Percentiles rank a stretch among this genome's conserved stretches.
phyloP scores from a whole-genome alignment of 345 rosid genomes.

The Eucalyptus erythrocorys region DNA sequence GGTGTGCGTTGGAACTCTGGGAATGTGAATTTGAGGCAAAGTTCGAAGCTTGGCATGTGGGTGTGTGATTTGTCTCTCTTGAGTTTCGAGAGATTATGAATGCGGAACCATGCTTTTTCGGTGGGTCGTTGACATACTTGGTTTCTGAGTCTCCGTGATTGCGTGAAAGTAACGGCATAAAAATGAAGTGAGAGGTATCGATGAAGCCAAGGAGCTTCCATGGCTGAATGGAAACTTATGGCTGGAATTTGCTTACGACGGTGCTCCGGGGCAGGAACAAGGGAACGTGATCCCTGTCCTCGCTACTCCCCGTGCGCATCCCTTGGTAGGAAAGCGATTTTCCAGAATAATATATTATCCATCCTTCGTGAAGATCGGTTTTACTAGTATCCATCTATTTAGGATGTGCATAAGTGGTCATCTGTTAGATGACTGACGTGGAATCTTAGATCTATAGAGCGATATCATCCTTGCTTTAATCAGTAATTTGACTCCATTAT shows the following conservation, averaged over 20 bases:
- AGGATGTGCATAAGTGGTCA: background rate
- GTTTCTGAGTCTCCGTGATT: background rate
- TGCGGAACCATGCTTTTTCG: background rate
- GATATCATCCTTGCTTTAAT: background rate
- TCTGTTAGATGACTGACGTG: background rate
- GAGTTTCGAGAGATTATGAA: background rate
- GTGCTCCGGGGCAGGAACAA: background rate
- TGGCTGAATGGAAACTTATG: background rate
- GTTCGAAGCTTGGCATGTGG: background rate
- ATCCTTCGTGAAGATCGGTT: background rate
- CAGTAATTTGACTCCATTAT: background rate
- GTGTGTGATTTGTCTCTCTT: background rate
- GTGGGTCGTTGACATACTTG: background rate
- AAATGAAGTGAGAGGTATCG: background rate
- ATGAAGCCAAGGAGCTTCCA: background rate
- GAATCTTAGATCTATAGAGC: background rate
- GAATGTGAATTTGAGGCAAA: background rate
- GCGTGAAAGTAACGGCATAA: background rate
- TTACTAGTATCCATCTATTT: background rate
- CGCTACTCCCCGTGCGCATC: background rate
- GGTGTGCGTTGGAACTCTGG: background rate
- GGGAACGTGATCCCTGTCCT: background rate
- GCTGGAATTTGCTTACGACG: background rate
- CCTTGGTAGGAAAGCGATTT: background rate
- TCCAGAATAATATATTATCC: background rate